Percentiles rank a stretch among this genome's conserved stretches.
phyloP scores from a whole-genome alignment of 2,329 filamentous ascomycete species.

The Orbilia blumenaviensis region DNA sequence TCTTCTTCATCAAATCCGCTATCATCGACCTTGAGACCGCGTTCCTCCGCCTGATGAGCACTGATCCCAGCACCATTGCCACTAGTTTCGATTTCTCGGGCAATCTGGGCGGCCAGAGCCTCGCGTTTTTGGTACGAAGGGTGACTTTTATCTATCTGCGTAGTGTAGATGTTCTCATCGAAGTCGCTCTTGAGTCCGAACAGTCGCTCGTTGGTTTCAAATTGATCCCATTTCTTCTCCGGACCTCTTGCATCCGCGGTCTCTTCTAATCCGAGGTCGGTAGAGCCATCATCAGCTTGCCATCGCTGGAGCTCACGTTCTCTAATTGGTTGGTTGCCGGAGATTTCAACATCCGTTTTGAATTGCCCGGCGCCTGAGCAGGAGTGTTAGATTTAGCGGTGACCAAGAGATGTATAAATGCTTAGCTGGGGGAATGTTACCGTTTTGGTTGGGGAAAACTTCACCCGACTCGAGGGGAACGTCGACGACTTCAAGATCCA shows the following conservation, averaged over 20 bases:
- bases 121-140: conserved; percentile 81
- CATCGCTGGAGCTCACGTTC: conserved; percentile 58
- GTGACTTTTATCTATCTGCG: conserved; percentile 82
- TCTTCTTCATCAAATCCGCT: conserved; percentile 86
- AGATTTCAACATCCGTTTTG: conserved; percentile 58
- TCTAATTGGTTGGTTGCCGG: conserved; percentile 55
- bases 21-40: conserved; percentile 74
- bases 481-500: conserved; percentile 55
- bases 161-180: conserved; percentile 94
- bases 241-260: conserved; percentile 27
- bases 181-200: conserved; percentile 92
- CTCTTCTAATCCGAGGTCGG: conserved; percentile 55
- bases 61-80: conserved; percentile 72
- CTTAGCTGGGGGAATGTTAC: background rate
- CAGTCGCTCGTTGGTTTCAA: conserved; percentile 83
- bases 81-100: conserved; percentile 80
- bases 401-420: background rate
- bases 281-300: conserved; percentile 56
- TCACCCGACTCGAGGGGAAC: conserved; percentile 55
- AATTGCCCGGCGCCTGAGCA: conserved; percentile 52
- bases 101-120: conserved; percentile 81
- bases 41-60: conserved; percentile 87
- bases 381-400: background rate
- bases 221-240: conserved; percentile 81
- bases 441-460: conserved; percentile 45